phyloP scores from a whole-genome alignment of 2,329 filamentous ascomycete species.

The Fusarium zealandicum region DNA sequence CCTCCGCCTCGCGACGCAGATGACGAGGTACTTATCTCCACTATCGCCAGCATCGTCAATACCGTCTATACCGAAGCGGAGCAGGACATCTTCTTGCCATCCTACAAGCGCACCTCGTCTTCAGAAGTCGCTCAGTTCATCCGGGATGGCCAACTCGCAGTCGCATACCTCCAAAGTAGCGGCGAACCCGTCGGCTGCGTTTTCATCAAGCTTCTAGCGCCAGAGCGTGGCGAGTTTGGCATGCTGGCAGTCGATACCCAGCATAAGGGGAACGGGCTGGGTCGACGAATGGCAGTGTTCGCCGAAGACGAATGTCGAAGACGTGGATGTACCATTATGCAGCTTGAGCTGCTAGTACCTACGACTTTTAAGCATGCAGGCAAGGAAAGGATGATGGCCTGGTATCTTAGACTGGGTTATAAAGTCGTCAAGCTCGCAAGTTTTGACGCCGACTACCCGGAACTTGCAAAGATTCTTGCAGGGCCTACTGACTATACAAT shows the following conservation, averaged over 20 bases:
- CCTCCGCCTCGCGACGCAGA: conserved; percentile 26
- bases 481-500: conserved; percentile 41
- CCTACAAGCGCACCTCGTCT: conserved; percentile 38
- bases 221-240: conserved; percentile 37
- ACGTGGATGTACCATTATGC: conserved; percentile 41
- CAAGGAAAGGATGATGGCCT: conserved; percentile 39
- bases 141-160: conserved; percentile 33
- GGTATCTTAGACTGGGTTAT: conserved; percentile 44
- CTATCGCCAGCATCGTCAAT: conserved; percentile 40
- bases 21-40: conserved; percentile 19
- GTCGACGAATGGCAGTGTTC: conserved; percentile 38
- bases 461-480: conserved; percentile 34
- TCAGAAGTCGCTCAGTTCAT: conserved; percentile 35
- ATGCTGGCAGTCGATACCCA: conserved; percentile 41
- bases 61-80: conserved; percentile 39
- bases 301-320: conserved; percentile 40
- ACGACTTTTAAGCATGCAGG: conserved; percentile 37
- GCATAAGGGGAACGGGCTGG: conserved; percentile 37
- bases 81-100: conserved; percentile 37
- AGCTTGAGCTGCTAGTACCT: conserved; percentile 42
- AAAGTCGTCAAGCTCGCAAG: conserved; percentile 35
- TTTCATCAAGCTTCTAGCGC: conserved; percentile 32
- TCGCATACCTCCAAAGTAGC: conserved; percentile 26
- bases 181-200: conserved; percentile 39
- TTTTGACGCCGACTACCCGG: conserved; percentile 42